phyloP scores from a whole-genome alignment of 2,329 filamentous ascomycete genomes.

The Pestalotiopsis sp. region DNA sequence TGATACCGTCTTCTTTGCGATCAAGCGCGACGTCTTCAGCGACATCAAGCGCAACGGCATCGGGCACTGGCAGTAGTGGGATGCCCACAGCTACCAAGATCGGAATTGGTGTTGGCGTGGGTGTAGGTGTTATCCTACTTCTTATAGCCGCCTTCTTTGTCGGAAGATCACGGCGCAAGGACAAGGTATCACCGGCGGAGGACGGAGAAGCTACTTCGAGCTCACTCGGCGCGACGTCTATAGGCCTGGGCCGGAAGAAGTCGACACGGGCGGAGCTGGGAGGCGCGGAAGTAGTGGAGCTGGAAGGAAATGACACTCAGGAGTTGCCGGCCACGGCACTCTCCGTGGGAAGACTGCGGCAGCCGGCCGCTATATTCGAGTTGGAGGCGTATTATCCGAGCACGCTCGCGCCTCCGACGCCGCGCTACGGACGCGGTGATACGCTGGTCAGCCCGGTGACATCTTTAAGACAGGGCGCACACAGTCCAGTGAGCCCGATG shows the following conservation, averaged over 20 bases:
- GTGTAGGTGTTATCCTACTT: constrained; percentile 6
- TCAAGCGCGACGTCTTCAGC: constrained; percentile 7
- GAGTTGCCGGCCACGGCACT: constrained; percentile 5
- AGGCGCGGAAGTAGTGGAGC: background rate
- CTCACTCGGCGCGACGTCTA: too few species aligned
- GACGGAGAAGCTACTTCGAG: background rate
- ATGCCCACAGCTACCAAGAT: constrained; percentile 4
- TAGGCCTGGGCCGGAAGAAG: background rate
- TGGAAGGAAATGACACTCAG: constrained; percentile 1
- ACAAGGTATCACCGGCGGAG: background rate
- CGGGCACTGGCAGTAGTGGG: background rate
- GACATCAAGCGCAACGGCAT: background rate
- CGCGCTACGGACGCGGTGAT: background rate
- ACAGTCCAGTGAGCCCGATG: background rate
- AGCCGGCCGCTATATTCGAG: constrained; percentile 11
- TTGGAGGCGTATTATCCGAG: constrained; percentile 1
- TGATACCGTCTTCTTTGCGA: constrained; percentile 5
- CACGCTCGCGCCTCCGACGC: background rate
- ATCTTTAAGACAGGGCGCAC: background rate
- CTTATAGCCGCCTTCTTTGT: constrained; percentile 1
- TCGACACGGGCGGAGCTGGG: background rate
- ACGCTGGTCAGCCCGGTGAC: constrained; percentile 3
- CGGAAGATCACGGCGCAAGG: background rate
- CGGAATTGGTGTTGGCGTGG: constrained; percentile 6
- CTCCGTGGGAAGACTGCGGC: background rate